Base-by-base conservation (phyloP, 306 rosid genomes). In the Erythrophleum fordii region DNA sequence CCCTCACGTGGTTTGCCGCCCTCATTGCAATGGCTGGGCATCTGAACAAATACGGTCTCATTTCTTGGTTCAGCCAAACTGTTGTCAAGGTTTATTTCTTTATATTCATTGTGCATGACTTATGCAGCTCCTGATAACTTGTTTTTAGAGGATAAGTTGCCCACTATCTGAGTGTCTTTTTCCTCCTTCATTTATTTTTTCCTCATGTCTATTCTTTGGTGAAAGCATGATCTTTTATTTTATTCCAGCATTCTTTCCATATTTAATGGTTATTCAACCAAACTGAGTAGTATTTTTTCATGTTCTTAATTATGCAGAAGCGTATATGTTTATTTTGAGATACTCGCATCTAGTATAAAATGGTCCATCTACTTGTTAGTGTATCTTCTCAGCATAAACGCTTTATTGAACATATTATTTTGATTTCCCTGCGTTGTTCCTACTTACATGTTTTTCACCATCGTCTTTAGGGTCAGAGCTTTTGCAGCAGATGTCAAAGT, bases 1-100 rank as follows among this genome's bases (percentile, higher is more conserved):
- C 99, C 26, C 93, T 95, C 72, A 95, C 97, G 0, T 95, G 98
- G 99, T 95, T 95, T 83, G 99, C 99, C 80, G 98, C 99, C 55
- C 99, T 95, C 78, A 95, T 95, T 82, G 98, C 99, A 66, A 95
- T 95, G 99, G 99, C 98, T 41, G 98, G 99, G 56, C 93, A 95
- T 80, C 92, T 91, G 79, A 91, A 91, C 85, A 91, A 91, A 86
- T 91, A 89, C 60, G 95, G 95, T 70, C 92, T 91, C 46, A 87
- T 91, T 80, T 48, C 95, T 69, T 91, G 92, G 95, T 91, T 91
- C 80, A 91, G 95, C 82, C 84, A 89, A 83, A 72, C 88, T 52
- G 89, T 91, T 11, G 92, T 91, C 29, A 84, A 89, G 95, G 95
- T 91, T 84, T 75, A 84, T 80, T 79, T 58, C 77, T 75, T 87